Base-by-base conservation (phyloP, 208 protist genomes). In the Leishmania major region DNA sequence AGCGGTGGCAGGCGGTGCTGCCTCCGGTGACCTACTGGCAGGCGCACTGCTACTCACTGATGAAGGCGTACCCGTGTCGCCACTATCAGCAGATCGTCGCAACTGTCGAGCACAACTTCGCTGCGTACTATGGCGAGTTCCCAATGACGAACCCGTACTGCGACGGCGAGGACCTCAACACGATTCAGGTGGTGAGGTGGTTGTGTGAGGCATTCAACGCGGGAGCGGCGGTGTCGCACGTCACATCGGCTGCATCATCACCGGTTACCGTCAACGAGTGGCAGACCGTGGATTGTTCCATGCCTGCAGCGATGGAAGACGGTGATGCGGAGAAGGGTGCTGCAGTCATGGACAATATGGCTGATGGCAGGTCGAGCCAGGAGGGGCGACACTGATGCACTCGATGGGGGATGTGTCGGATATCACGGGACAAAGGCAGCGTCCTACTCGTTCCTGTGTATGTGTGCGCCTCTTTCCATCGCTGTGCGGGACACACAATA, bases 61-160 rank as follows among this genome's bases (percentile, higher is more conserved):
- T 71, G 49, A 43, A 87, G 51, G 80, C 78, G 43, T 97, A 95
- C 77, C 84, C 80, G 11, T 87, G 81, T 22, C 82, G 87, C 19
- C 80, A 89, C 78, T 89, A 90, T 37, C 76, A 91, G 51, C 80
- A 89, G 35, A 51, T 96, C 0, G 45, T 75, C 28, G 85, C 84
- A 17, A 95, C 90, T 5, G 88, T 97, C 17, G 53, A 83, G 31
- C 83, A 90, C 64, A 91, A 90, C 77, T 96, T 92, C 84, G 88
- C 88, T 43, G 88, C 84, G 73, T 95, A 94, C 86, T 96, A 94
- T 60, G 91, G 87, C 17, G 80, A 89, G 59, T 89, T 89, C 78
- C 91, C 95, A 22, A 88, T 97, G 74, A 77, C 89, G 55, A 97
- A 96, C 80, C 95, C 95, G 13, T 97, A 94, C 79, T 97, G 93